These are phyloP conservation scores for Coffea humblotiana DNA, from an alignment of 305 asterid species.

Conservation along the genomic window DNA sequence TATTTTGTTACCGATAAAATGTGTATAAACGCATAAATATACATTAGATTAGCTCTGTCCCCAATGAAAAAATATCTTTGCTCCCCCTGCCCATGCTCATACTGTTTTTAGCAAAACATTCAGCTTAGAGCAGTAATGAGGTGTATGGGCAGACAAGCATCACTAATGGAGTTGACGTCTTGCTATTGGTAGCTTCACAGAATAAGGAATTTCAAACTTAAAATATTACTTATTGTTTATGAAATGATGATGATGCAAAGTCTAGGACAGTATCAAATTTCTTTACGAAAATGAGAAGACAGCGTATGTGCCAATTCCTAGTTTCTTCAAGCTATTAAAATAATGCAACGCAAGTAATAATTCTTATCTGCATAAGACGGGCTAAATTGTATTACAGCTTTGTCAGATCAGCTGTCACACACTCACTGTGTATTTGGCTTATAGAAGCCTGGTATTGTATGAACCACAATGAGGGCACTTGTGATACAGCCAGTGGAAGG, in stretches of 20 bases:
- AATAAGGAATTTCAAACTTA: not conserved
- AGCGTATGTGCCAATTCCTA: not conserved
- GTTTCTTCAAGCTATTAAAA: not conserved
- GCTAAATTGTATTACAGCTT: not conserved
- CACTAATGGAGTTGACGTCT: not conserved
- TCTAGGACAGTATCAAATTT: not conserved
- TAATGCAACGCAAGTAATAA: not conserved
- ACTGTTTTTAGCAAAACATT: not conserved
- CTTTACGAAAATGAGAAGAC: not conserved
- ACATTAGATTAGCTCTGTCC: too few relatives aligned
- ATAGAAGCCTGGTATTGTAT: slow-evolving; percentile 77
- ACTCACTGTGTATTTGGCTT: slow-evolving; percentile 35
- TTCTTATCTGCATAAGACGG: not conserved
- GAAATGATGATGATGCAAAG: not conserved
- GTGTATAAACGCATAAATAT: too few relatives aligned
- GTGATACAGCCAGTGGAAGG: slow-evolving; percentile 83
- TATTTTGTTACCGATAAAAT: too few relatives aligned
- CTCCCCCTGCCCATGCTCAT: too few relatives aligned
- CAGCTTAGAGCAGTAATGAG: not conserved
- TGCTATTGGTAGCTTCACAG: not conserved
- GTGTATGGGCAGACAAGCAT: not conserved
- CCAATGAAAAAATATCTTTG: too few relatives aligned
- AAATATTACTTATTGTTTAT: not conserved
- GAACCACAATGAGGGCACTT: slow-evolving; percentile 82
- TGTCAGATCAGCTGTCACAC: not conserved